Conservation (phyloP, 1,284 basidiomycete genomes). For the Fomitopsis pinicola region DNA sequence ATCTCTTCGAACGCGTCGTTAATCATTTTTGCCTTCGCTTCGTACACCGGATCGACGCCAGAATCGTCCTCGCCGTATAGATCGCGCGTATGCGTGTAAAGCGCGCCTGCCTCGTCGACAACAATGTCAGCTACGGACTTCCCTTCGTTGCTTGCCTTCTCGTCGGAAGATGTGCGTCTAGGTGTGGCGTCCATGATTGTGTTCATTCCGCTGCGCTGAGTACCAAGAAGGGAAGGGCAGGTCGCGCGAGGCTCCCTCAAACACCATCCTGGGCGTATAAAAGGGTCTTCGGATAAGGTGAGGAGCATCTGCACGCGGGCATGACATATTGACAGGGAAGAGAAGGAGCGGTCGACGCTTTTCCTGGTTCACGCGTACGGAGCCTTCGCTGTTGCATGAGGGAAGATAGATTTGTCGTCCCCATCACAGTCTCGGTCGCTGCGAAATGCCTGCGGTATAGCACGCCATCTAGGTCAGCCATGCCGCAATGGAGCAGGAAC, state of each 20-base stretch:
- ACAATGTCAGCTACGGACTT: background rate
- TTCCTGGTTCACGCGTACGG: background rate
- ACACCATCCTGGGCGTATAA: background rate
- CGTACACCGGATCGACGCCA: constrained; percentile 56
- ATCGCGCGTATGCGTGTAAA: constrained; percentile 26
- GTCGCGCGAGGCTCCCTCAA: background rate
- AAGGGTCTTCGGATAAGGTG: background rate
- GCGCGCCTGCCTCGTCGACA: background rate
- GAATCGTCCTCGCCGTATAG: constrained; percentile 41
- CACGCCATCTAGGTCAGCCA: background rate
- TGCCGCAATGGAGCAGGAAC: background rate
- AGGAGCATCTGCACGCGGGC: background rate
- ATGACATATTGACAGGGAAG: background rate
- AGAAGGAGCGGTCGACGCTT: background rate
- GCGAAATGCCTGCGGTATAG: background rate
- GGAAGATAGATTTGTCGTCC: background rate
- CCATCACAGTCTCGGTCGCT: background rate
- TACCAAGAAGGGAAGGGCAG: background rate
- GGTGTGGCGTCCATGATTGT: background rate
- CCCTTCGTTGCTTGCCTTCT: constrained; percentile 1
- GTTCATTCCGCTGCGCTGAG: background rate
- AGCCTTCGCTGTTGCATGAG: background rate
- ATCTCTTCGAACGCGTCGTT: constrained; percentile 68
- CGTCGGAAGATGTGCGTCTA: constrained; percentile 1
- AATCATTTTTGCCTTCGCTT: constrained; percentile 56